Evolutionary conservation across 768 basidiomycete genomes (phyloP), one percentile per base, ranked within the genome.

Genomic region (Termitomyces titanicus): DNA sequence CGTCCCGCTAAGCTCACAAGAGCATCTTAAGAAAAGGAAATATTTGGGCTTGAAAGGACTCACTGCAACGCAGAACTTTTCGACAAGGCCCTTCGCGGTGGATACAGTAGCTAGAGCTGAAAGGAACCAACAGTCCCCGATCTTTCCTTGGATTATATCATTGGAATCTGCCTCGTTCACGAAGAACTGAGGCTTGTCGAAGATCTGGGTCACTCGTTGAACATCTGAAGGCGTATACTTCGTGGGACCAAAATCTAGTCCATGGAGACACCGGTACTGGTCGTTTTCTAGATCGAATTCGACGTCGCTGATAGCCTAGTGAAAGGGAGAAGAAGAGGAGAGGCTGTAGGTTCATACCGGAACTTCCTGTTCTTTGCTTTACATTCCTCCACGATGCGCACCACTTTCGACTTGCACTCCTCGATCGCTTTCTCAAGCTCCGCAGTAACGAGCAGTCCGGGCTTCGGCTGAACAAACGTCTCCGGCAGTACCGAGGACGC

Each of bases 231-330:
- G 78, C 1, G 24, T 54, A 58, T 67, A 72, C 29, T 48, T 61
- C 2, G 54, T 44, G 11, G 49, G 9, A 20, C 57, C 60, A 24
- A 62, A 58, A 9, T 66, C 66, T 5, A 79, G 66, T 3, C 73
- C 72, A 65, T 80, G 64, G 17, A 84, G 69, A 63, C 82, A 83
- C 8, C 73, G 67, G 4, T 77, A 69, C 48, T 67, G 65, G 64
- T 83, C 81, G 34, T 79, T 79, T 64, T 81, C 80, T 12, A 84
- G 66, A 57, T 84, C 82, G 57, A 83, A 83, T 56, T 81, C 81
- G 45, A 78, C 68, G 60, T 84, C 82, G 51, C 81, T 84, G n/a
- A 56, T 40, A 7, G 24, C 13, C n/a, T 2, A 5, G 34, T 54
- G 3, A 51, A 44, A 45, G 8, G 9, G 20, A 31, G 13, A 10